These are phyloP conservation scores for Podospora conica DNA, from an alignment of 495 filamentous ascomycete species.

Conservation along the genomic window DNA sequence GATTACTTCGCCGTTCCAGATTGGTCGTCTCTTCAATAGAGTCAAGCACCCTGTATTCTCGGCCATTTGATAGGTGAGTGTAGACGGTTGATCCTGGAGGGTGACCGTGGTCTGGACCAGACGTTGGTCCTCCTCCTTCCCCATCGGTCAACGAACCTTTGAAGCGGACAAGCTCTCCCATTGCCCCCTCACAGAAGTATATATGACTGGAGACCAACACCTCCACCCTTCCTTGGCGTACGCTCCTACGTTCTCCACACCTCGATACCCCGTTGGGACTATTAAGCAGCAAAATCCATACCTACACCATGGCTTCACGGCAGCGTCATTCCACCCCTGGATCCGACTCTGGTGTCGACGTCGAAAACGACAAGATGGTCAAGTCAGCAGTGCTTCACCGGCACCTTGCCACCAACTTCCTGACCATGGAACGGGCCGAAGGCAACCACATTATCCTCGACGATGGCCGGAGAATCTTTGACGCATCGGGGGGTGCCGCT, in stretches of 20 bases:
- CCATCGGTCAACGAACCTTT: not conserved
- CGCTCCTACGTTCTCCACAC: not conserved
- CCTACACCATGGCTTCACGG: not conserved
- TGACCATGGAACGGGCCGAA: constrained; percentile 19
- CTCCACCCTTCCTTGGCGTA: not conserved
- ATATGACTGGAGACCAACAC: not conserved
- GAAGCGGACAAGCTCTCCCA: not conserved
- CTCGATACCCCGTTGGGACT: not conserved
- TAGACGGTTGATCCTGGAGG: not conserved
- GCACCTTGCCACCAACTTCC: constrained; percentile 25
- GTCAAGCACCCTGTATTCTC: not conserved
- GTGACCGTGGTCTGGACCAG: not conserved
- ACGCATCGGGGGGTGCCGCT: constrained; percentile 52
- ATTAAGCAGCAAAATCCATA: not conserved
- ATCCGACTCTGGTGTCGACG: not conserved
- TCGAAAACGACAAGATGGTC: not conserved
- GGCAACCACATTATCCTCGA: constrained; percentile 42
- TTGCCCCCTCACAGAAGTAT: not conserved
- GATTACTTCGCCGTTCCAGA: constrained; percentile 7
- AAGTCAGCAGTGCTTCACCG: constrained; percentile 33
- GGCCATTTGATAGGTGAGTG: not conserved
- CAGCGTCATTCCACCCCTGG: not conserved
- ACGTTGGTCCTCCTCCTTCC: not conserved
- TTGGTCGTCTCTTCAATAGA: constrained; percentile 7
- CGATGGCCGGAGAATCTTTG: constrained; percentile 58